These are phyloP conservation scores for Senna tora DNA, from an alignment of 306 rosid species.

Conservation along the genomic window DNA sequence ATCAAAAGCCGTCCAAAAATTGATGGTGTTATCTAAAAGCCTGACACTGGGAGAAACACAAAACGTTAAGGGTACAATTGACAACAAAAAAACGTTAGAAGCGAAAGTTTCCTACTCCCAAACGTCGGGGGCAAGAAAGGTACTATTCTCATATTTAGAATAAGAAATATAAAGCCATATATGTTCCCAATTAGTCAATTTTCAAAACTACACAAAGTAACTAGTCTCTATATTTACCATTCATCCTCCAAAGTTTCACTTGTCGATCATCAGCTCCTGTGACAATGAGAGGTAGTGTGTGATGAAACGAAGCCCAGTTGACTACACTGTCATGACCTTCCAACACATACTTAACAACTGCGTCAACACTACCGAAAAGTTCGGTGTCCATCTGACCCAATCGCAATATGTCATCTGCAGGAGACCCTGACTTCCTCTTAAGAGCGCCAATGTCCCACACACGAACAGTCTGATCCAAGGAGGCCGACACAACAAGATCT, in stretches of 20 bases:
- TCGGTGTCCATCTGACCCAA: slow-evolving; percentile 93
- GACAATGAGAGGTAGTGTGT: slow-evolving; percentile 86
- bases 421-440: slow-evolving; percentile 86
- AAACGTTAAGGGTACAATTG: no score
- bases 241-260: slow-evolving; percentile 97
- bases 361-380: slow-evolving; percentile 93
- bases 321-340: slow-evolving; percentile 98
- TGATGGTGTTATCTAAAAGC: no score
- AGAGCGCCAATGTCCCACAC: slow-evolving; percentile 95
- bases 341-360: slow-evolving; percentile 88
- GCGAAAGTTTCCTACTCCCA: no score
- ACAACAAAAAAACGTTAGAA: no score
- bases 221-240: slow-evolving; percentile 53
- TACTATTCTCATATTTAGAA: no score
- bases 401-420: slow-evolving; percentile 85
- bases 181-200: slow-evolving; percentile 25
- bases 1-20: no score
- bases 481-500: slow-evolving; percentile 91
- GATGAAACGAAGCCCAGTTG: slow-evolving; percentile 96
- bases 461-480: slow-evolving; percentile 93
- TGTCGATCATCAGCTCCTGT: slow-evolving; percentile 97
- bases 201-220: slow-evolving; percentile 25
- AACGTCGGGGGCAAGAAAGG: no score
- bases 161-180: not conserved
- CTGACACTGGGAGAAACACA: no score